phyloP scores from a whole-genome alignment of 2,329 filamentous ascomycete species.

The Calonectria naviculata region DNA sequence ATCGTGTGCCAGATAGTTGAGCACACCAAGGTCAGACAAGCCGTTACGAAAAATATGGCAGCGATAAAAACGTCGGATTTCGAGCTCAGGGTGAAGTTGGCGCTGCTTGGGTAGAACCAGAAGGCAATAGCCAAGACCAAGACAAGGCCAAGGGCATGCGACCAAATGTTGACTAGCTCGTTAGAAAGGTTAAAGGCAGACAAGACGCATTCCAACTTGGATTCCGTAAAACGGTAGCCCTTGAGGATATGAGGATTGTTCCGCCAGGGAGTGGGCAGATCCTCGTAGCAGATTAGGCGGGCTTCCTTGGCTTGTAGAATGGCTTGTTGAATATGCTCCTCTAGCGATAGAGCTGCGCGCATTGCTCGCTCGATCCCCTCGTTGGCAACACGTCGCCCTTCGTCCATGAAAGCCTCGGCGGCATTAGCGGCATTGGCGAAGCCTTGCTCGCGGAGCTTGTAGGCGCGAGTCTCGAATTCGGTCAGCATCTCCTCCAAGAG shows the following conservation, averaged over 20 bases:
- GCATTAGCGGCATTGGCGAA: constrained; percentile 74
- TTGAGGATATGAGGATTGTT: constrained; percentile 93
- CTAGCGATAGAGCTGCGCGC: constrained; percentile 82
- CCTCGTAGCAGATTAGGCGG: constrained; percentile 88
- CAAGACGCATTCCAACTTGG: constrained; percentile 87
- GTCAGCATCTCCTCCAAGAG: constrained; percentile 86
- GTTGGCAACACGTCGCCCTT: constrained; percentile 83
- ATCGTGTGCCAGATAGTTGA: constrained; percentile 99
- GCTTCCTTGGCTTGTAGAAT: constrained; percentile 80
- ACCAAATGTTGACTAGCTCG: constrained; percentile 98
- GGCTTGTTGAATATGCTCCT: constrained; percentile 86
- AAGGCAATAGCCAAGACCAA: constrained; percentile 90
- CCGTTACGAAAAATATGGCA: constrained; percentile 94
- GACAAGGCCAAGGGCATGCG: constrained; percentile 89
- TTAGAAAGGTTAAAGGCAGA: constrained; percentile 90
- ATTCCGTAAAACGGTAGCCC: constrained; percentile 94
- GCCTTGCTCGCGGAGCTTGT: constrained; percentile 82
- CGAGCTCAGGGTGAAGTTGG: constrained; percentile 87
- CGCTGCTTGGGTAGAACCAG: constrained; percentile 92
- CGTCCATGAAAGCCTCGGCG: constrained; percentile 78
- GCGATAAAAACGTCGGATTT: constrained; percentile 92
- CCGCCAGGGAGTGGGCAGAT: constrained; percentile 91
- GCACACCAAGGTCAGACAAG: constrained; percentile 94
- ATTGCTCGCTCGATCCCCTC: constrained; percentile 82
- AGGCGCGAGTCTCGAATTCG: constrained; percentile 85